A percentile compares a stretch with the other conserved stretches of the same genome.
These are phyloP conservation scores for Colletotrichum tabaci DNA, from an alignment of 2,329 filamentous ascomycete species.

Conservation along the genomic window DNA sequence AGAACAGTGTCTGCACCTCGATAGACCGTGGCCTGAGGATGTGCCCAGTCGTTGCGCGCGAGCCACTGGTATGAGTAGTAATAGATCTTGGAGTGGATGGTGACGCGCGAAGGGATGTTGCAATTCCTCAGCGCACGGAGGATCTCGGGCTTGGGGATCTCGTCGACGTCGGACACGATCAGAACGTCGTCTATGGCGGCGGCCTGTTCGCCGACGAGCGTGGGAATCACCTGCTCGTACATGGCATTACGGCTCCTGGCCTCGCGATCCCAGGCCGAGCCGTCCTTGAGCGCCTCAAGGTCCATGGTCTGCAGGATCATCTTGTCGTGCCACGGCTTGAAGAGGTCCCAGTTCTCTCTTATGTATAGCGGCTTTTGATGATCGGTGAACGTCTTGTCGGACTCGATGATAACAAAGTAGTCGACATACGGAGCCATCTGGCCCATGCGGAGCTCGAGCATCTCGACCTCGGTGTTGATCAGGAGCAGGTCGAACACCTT, in stretches of 20 bases:
- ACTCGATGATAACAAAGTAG: constrained; percentile 76
- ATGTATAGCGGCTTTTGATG: constrained; percentile 68
- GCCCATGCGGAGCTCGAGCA: constrained; percentile 75
- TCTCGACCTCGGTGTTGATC: constrained; percentile 75
- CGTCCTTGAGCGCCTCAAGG: constrained; percentile 27
- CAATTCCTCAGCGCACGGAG: constrained; percentile 65
- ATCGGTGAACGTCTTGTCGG: constrained; percentile 70
- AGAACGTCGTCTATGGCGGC: constrained; percentile 68
- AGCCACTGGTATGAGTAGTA: constrained; percentile 72
- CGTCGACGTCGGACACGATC: constrained; percentile 73
- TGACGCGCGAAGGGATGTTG: constrained; percentile 66
- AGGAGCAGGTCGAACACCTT: constrained; percentile 75
- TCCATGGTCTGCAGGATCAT: constrained; percentile 67
- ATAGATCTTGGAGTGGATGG: constrained; percentile 67
- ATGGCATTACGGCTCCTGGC: constrained; percentile 70
- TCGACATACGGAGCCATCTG: constrained; percentile 72
- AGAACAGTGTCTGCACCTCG: constrained; percentile 61
- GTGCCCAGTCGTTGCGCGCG: constrained; percentile 64
- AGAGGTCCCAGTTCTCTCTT: constrained; percentile 65
- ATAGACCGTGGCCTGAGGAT: constrained; percentile 73
- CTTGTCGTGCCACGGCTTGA: constrained; percentile 69
- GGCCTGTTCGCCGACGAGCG: constrained; percentile 57
- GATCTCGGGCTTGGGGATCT: constrained; percentile 69
- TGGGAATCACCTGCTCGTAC: constrained; percentile 69
- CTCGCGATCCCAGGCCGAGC: constrained; percentile 65